Evolutionary conservation across 129 eudicot genomes (phyloP), one percentile per base, ranked within the genome.

Genomic region (Flaveria bidentis): DNA sequence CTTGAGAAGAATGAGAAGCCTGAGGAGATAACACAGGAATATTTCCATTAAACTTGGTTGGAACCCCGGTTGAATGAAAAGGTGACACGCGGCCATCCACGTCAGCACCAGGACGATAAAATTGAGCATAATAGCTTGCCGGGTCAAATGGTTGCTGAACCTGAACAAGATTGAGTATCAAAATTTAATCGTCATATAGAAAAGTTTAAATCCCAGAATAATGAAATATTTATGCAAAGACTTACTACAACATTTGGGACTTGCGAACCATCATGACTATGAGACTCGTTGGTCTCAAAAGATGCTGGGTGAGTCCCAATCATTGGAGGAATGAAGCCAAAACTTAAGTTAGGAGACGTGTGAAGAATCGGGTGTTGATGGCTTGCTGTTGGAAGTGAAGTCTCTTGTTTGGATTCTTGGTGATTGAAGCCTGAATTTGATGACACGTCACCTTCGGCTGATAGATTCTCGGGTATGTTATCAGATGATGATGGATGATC

Each of bases 241-340:
- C 97, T 86, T 84, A 91, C 97, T 46, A 89, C 87, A 85, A 88
- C 82, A 78, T 80, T 80, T 67, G 96, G 92, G 33, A 74, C 78
- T 23, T 84, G 89, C 74, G 88, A 79, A 85, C 57, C 86, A 71
- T 88, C 97, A 77, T 81, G 90, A 22, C 82, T 58, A 53, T 85
- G 92, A 75, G 87, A 76, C 17, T 88, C 95, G 0, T 80, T 83
- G 84, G 60, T 78, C 58, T 88, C 97, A 67, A 81, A 82, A 52
- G 85, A 82, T 5, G 88, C 52, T 46, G 81, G 76, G 76, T 81
- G 94, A 79, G 73, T 70, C 23, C 86, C 83, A 56, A 64, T 50
- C 74, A 84, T 78, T 63, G 91, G 85, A n/a, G 91, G 94, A 88
- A 88, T 53, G 53, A 84, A 68, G 72, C 90, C 90, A 64, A 85